Percentiles rank a stretch among this genome's conserved stretches.
phyloP scores from a whole-genome alignment of 2,329 filamentous ascomycete species.

The Bipolaris gigantea region DNA sequence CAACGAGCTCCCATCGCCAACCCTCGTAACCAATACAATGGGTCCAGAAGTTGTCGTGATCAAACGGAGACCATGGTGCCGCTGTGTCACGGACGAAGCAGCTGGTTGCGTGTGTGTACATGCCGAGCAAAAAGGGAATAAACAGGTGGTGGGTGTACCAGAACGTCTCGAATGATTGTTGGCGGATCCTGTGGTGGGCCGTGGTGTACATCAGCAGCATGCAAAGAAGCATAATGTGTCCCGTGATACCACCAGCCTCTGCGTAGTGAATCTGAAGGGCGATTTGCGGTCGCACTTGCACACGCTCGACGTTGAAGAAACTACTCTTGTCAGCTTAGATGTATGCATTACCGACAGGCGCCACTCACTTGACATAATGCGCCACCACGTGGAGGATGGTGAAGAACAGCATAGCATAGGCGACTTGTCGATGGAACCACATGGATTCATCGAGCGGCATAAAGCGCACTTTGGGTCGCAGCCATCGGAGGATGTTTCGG shows the following conservation, averaged over 20 bases:
- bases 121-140: slow-evolving; percentile 86
- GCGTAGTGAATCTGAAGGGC: slow-evolving; percentile 91
- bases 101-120: slow-evolving; percentile 94
- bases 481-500: slow-evolving; percentile 79
- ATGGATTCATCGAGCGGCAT: slow-evolving; percentile 93
- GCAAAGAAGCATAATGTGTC: slow-evolving; percentile 97
- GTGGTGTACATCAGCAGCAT: slow-evolving; percentile 99
- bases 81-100: slow-evolving; percentile 91
- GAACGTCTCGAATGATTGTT: slow-evolving; percentile 97
- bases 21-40: slow-evolving; percentile 95
- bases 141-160: slow-evolving; percentile 99
- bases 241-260: slow-evolving; percentile 87
- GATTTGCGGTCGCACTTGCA: slow-evolving; percentile 75
- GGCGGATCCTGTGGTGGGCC: slow-evolving; percentile 86
- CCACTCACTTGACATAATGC: slow-evolving; percentile 89
- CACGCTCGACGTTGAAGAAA: slow-evolving; percentile 92
- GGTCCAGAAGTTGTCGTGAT: slow-evolving; percentile 77
- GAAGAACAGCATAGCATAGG: slow-evolving; percentile 85
- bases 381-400: slow-evolving; percentile 73
- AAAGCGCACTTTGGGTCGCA: slow-evolving; percentile 85
- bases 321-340: slow-evolving; percentile 49
- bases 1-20: slow-evolving; percentile 94
- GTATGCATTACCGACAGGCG: not conserved
- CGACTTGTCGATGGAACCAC: slow-evolving; percentile 95
- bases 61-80: slow-evolving; percentile 78